These are phyloP conservation scores for Termitomyces sp. DNA, from an alignment of 768 basidiomycete species.

Conservation along the genomic window DNA sequence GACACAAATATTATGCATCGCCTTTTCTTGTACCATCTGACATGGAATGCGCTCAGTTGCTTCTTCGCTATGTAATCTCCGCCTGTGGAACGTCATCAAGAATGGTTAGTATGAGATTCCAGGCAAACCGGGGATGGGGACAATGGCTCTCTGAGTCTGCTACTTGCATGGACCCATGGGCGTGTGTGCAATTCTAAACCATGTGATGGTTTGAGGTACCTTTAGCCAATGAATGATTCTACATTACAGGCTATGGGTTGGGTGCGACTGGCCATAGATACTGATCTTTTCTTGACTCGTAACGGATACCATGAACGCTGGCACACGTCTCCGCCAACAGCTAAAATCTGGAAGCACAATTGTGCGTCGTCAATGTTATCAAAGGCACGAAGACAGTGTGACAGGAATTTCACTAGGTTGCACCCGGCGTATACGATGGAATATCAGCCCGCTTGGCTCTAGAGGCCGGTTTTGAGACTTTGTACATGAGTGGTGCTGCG, in stretches of 20 bases:
- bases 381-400: not conserved
- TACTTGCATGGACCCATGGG: too few relatives aligned
- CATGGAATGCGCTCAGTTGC: not conserved
- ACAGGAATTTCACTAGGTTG: slow-evolving; percentile 1
- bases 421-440: slow-evolving; percentile 40
- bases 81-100: not conserved
- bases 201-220: not conserved
- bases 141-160: not conserved
- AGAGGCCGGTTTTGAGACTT: slow-evolving; percentile 42
- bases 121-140: too few relatives aligned
- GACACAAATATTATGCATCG: slow-evolving; percentile 13
- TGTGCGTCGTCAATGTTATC: not conserved
- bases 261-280: not conserved
- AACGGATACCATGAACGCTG: slow-evolving; percentile 4
- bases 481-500: slow-evolving; percentile 47
- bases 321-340: slow-evolving; percentile 9
- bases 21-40: slow-evolving; percentile 3
- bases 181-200: not conserved
- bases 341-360: slow-evolving; percentile 3
- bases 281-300: not conserved
- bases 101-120: not conserved
- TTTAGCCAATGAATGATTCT: not conserved
- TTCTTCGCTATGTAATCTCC: not conserved
- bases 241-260: not conserved
- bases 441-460: slow-evolving; percentile 48